Base-by-base conservation (phyloP, 2,329 filamentous ascomycete species). In the Venturia carpophila region DNA sequence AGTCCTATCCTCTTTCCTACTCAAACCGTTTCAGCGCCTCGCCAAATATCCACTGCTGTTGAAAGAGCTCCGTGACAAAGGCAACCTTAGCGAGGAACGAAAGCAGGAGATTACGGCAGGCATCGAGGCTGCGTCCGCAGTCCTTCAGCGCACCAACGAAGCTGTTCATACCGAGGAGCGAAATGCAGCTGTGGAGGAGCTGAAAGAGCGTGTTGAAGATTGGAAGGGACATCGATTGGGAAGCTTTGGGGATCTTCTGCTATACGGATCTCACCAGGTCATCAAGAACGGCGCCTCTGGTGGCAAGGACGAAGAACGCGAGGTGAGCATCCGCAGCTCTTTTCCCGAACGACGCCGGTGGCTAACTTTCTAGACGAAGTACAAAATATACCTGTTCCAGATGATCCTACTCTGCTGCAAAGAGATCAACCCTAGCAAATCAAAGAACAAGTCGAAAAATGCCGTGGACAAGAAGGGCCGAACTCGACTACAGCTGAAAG, bases 321-420 rank as follows among this genome's bases (percentile, higher is more conserved):
- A 97, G 76, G 90, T 93, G 77, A 74, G 83, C 49, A 63, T 58
- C 11, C n/a, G 27, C 34, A 34, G 62, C 47, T 49, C 43, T 30
- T 37, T 17, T 30, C 5, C 42, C 42, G 43, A 69, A 62, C 66
- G 43, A 45, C 64, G 60, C 71, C 43, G 17, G 30, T 45, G 47
- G 63, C 65, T 68, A 55, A 68, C 45, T 34, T 37, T 34, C 39
- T 11, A 61, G 10, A 27, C 47, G n/a, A 70, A 96, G 90, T 99
- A 97, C 75, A 93, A 96, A 75, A 95, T 99, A 67, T 99, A 96
- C 76, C 86, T 99, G 39, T 99, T 99, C 75, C 91, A 97, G 75
- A 90, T 86, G 73, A 99, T 99, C 66, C 80, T 99, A 55, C 84
- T 99, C 41, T 97, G 94, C 76, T 97, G 94, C 84, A 99, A 97